Conservation (phyloP, 306 rosid species). For the Vicia villosa region DNA sequence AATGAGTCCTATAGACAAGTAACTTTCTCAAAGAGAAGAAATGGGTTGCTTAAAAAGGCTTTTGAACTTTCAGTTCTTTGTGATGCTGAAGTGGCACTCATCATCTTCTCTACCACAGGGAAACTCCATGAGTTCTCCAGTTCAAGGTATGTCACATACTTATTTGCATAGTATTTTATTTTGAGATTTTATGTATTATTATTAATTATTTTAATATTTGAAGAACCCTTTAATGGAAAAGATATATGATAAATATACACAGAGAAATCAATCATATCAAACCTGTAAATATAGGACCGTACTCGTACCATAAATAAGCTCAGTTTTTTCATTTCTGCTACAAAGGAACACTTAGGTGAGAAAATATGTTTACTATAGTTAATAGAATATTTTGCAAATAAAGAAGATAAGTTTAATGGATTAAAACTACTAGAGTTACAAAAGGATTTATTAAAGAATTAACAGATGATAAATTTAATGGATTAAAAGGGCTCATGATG, state of each 20-base stretch:
- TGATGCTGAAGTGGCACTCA: constrained; percentile 92
- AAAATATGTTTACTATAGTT: no score
- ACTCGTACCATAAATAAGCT: not conserved
- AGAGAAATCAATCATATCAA: not conserved
- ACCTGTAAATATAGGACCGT: not conserved
- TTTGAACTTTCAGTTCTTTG: constrained; percentile 94
- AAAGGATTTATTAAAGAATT: not conserved
- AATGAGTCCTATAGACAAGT: constrained; percentile 91
- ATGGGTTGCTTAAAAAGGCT: constrained; percentile 86
- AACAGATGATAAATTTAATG: not conserved
- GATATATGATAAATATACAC: not conserved
- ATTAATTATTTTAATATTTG: not conserved
- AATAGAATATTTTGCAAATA: no score
- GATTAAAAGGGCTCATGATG: not conserved
- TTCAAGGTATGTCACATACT: constrained; percentile 50
- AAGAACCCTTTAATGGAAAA: not conserved
- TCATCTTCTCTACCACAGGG: constrained; percentile 83
- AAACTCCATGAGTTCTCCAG: constrained; percentile 90
- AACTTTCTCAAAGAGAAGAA: constrained; percentile 84
- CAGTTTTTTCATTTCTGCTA: not conserved
- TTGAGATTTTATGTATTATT: no score
- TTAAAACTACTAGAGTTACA: not conserved
- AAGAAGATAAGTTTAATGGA: no score
- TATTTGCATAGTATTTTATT: not conserved
- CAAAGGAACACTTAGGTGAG: no score